Percentiles rank a stretch among this genome's conserved stretches.
These are phyloP conservation scores for Diaporthe sp. DNA, from an alignment of 2,329 filamentous ascomycete species.

Conservation along the genomic window DNA sequence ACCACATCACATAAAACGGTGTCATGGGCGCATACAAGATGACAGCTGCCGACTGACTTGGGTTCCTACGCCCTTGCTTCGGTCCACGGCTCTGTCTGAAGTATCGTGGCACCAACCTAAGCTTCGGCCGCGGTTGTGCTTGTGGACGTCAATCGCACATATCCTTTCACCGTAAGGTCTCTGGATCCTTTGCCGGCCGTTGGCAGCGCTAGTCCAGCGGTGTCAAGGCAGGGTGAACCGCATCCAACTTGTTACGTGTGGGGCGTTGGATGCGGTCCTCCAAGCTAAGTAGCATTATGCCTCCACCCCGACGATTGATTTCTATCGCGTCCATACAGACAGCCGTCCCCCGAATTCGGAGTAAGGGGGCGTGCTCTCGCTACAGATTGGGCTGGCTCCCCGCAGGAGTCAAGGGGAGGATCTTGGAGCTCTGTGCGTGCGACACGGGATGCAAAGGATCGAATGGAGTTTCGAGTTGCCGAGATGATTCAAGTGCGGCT, in stretches of 20 bases:
- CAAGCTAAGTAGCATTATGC: neutral
- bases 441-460: conserved; percentile 5
- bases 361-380: neutral
- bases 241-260: neutral
- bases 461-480: neutral
- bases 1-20: neutral
- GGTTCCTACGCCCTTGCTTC: neutral
- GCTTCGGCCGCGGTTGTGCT: neutral
- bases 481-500: neutral
- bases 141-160: neutral
- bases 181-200: neutral
- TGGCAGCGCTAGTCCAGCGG: neutral
- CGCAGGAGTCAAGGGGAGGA: neutral
- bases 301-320: neutral
- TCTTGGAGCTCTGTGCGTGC: neutral
- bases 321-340: neutral
- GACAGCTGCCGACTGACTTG: neutral
- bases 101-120: neutral
- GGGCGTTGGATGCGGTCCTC: neutral
- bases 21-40: neutral
- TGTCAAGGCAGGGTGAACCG: neutral
- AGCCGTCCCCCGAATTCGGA: neutral
- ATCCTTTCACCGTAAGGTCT: neutral
- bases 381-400: neutral
- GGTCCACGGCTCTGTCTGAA: neutral